Base-by-base conservation (phyloP, 345 rosid species). In the Clarkia xantiana region DNA sequence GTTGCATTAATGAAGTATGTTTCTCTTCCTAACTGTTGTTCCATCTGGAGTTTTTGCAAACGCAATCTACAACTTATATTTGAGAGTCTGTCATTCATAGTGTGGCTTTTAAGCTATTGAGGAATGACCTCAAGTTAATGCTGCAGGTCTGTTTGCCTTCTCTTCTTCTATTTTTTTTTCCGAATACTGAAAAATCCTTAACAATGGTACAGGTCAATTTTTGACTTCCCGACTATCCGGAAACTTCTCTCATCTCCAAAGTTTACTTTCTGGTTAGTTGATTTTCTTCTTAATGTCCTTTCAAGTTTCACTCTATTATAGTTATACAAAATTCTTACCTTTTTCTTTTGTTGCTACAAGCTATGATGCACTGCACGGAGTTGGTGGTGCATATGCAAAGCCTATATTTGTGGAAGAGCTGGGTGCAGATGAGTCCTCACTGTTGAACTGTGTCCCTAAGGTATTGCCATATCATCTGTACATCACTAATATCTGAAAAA, bases 371-470 rank as follows among this genome's bases (percentile, higher is more conserved):
- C 52, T 93, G 42, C 95, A 93, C 60, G 98, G 98, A 62, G 98
- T 87, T 70, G 99, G 77, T 74, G 99, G 99, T 57, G 94, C 91
- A 18, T 93, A 87, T 66, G 97, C 99, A 42, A 73, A 80, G 20
- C 72, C 75, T 7, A 87, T 93, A 55, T 93, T 93, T 73, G 95
- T 93, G 36, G 95, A 93, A 76, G 99, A 84, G 75, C 94, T 93
- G 29, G 95, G 97, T 52, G 91, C 94, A 36, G 57, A 77, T 70
- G 88, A 82, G 78, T 71, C 72, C 63, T 76, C 91, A 22, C 72
- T 93, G 52, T 70, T 93, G 77, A 93, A 84, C 75, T 93, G 97
- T 62, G 68, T 65, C 12, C 97, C 99, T 49, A 84, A 84, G 97
- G 99, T 93, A 54, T 64, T 68, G 40, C 39, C 6, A 43, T 41